phyloP scores from a whole-genome alignment of 495 filamentous ascomycete genomes.

The Sphaerosporella brunnea region DNA sequence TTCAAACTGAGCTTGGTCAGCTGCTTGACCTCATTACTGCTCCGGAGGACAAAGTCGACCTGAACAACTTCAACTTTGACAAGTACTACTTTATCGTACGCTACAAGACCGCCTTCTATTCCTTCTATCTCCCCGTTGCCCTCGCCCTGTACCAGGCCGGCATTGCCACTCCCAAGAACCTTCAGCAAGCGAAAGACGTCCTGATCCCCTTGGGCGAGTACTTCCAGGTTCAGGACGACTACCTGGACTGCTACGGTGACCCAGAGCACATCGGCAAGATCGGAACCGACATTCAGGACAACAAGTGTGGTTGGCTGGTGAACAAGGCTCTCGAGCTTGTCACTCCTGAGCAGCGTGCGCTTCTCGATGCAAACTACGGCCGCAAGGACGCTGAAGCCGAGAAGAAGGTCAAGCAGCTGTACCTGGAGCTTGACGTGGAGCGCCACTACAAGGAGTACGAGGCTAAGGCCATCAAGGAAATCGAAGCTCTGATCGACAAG shows the following conservation, averaged over 20 bases:
- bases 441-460: conserved; percentile 72
- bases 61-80: conserved; percentile 80
- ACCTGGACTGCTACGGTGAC: conserved; percentile 89
- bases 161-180: conserved; percentile 64
- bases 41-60: conserved; percentile 76
- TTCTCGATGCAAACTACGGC: conserved; percentile 75
- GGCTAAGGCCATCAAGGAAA: conserved; percentile 57
- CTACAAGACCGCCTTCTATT: conserved; percentile 98
- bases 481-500: conserved; percentile 53
- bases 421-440: conserved; percentile 65
- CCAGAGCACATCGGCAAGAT: conserved; percentile 90
- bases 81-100: conserved; percentile 98
- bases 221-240: conserved; percentile 98
- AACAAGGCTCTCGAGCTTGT: conserved; percentile 74
- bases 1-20: conserved; percentile 72
- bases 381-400: conserved; percentile 68
- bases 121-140: conserved; percentile 95
- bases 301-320: conserved; percentile 96
- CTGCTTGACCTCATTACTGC: conserved; percentile 87
- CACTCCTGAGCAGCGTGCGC: conserved; percentile 60
- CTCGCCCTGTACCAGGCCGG: conserved; percentile 67
- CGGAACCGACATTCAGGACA: conserved; percentile 94
- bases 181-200: conserved; percentile 72
- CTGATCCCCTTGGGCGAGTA: conserved; percentile 97
- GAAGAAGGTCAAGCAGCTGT: conserved; percentile 70